phyloP scores from a whole-genome alignment of 1,139 yeast species.

The Zygoascus sp. region DNA sequence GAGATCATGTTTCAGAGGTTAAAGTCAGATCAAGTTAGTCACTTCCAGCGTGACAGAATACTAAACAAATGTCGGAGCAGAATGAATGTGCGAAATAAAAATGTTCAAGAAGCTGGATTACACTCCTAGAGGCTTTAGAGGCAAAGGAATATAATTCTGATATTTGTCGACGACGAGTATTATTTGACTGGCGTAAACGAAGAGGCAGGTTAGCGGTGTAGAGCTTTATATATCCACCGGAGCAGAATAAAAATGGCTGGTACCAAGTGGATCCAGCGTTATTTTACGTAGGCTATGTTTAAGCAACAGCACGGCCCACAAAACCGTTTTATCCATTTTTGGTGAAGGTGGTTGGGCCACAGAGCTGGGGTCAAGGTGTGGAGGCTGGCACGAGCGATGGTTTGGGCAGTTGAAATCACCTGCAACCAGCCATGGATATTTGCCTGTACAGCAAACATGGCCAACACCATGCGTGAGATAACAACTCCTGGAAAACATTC shows the following conservation, averaged over 20 bases:
- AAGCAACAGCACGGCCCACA: neutral
- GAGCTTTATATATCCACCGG: neutral
- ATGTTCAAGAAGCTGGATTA: neutral
- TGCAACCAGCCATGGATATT: neutral
- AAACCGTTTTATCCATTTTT: neutral
- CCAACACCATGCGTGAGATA: neutral
- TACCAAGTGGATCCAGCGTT: neutral
- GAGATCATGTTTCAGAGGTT: neutral
- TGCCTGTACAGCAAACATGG: neutral
- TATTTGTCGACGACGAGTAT: too few species aligned
- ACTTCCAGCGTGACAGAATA: neutral
- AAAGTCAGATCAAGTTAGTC: neutral
- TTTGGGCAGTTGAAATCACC: neutral
- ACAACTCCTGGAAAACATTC: neutral
- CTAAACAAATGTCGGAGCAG: neutral
- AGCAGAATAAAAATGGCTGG: conserved; percentile 1
- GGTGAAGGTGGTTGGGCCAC: neutral
- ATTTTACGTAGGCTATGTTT: neutral
- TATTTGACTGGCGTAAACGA: neutral
- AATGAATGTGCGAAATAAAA: neutral
- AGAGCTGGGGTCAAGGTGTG: neutral
- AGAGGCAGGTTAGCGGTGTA: neutral
- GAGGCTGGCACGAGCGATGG: neutral
- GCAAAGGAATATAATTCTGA: too few species aligned
- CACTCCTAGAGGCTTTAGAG: too few species aligned